These are phyloP conservation scores for Trichocomaceae sp. DNA, from an alignment of 2,329 filamentous ascomycete genomes.

Conservation along the genomic window DNA sequence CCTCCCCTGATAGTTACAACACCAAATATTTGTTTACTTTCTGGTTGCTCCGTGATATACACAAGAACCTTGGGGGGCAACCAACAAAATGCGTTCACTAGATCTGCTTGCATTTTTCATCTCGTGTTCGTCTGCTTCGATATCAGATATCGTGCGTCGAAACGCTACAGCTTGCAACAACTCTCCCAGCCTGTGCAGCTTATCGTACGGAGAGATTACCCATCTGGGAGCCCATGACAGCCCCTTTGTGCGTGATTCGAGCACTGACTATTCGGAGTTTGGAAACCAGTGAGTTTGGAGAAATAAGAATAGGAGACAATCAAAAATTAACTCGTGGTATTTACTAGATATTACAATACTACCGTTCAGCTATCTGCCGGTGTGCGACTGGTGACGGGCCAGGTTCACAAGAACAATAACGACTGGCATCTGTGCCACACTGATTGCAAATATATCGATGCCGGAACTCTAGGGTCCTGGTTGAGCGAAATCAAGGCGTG, in stretches of 20 bases:
- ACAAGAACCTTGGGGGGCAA: background rate
- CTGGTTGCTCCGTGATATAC: background rate
- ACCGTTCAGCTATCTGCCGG: conserved; percentile 64
- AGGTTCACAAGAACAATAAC: conserved; percentile 59
- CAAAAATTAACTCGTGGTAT: background rate
- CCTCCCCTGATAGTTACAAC: background rate
- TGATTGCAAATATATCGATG: conserved; percentile 60
- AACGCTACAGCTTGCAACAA: conserved; percentile 64
- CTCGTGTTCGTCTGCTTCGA: conserved; percentile 22
- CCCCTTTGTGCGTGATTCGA: conserved; percentile 61
- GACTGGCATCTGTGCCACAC: conserved; percentile 65
- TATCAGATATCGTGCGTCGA: conserved; percentile 22
- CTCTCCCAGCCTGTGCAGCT: conserved; percentile 64
- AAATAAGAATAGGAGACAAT: background rate
- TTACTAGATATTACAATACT: conserved; percentile 53
- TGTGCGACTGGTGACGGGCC: conserved; percentile 63
- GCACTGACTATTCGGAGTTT: conserved; percentile 55
- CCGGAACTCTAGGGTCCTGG: conserved; percentile 60
- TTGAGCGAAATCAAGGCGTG: conserved; percentile 58
- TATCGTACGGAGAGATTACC: conserved; percentile 67
- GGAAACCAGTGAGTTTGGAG: conserved; percentile 58
- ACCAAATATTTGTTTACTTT: conserved; percentile 3
- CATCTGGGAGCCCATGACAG: conserved; percentile 72
- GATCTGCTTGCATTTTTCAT: conserved; percentile 26
- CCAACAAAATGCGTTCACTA: conserved; percentile 24